Base-by-base conservation (phyloP, 2,329 filamentous ascomycete species). In the Xylariales sp. region DNA sequence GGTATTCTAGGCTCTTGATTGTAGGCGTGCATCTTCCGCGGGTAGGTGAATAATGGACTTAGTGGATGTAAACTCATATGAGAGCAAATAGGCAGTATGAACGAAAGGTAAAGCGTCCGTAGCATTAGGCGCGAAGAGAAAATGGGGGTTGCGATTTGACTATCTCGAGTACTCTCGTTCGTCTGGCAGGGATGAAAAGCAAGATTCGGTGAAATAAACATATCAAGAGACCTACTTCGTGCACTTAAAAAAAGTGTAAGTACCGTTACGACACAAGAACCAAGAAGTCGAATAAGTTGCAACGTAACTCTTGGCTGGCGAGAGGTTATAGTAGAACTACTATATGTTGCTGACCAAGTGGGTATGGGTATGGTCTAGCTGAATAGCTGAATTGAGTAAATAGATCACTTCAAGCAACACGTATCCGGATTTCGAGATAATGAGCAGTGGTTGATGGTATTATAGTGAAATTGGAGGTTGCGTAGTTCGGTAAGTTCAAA, bases 221-320 rank as follows among this genome's bases (percentile, higher is more conserved):
- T 59, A 50, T 65, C 10, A 57, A 62, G 60, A 67, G 54, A 69
- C 68, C 68, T 69, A 69, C 68, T 64, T 46, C 48, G 48, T 50
- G 57, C 28, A 65, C 43, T 53, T 55, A 10, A 41, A 41, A 34
- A 53, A 53, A 36, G 53, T 53, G 39, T 48, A 43, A 32, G 34
- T 52, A 46, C 36, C 49, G 49, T 62, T 56, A 34, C 48, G 46
- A 45, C 6, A 59, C 23, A 55, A 63, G 52, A 34, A 50, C 34
- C 5, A 32, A 23, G 10, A n/a, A 56, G 57, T 54, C 28, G 36
- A 59, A 34, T 43, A 36, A 45, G 61, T 56, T 55, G 46, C 55
- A 23, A 41, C 39, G 63, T 48, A 58, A 69, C 50, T 50, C 52
- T 14, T 62, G 23, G 43, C 45, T 50, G 36, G 56, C 36, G 60